Evolutionary conservation across 345 rosid species (phyloP), one percentile per base, ranked within the genome.

Genomic region (Pelargonium nanum): DNA sequence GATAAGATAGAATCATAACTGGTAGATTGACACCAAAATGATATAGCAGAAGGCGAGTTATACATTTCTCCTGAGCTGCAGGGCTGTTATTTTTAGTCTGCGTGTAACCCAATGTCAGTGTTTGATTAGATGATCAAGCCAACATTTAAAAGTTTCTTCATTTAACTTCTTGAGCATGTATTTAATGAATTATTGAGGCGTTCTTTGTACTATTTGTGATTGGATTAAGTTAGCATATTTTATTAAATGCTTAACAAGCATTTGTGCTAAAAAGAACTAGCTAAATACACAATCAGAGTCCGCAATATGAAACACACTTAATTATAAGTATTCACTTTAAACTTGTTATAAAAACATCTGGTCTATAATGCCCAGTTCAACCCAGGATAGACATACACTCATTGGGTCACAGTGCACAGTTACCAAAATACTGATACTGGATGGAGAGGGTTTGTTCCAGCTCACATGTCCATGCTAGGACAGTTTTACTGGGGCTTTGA

Each of bases 21-120:
- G 99, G 97, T 26, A 93, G 82, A 71, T 89, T 93, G 26, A 93
- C 97, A 57, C 96, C 68, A 65, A 86, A 65, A 69, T 90, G 99
- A 74, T 90, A 93, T 66, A 88, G 76, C 61, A 93, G 67, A 32
- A 93, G 74, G 60, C 81, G 85, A n/a, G 71, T 73, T 61, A 93
- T 89, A 70, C 99, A 93, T 78, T 83, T 93, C 77, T 85, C 95
- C 67, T 93, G 99, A 6, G 99, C 90, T 58, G 85, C 89, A 64
- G 83, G 76, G 51, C 76, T 90, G 77, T 90, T 93, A 60, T 60
- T 84, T 79, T 93, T 93, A 32, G 80, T 58, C 97, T 93, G 85
- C 70, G 80, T 16, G 63, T 55, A 60, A 65, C 50, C 68, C 61
- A 32, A 68, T 78, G 63, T 65, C 19, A 66, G 64, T 50, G 44